Percentiles rank a stretch among this genome's conserved stretches.
Evolutionary conservation across 2,329 filamentous ascomycete species (phyloP).

Genomic region (Beauveria caledonica): DNA sequence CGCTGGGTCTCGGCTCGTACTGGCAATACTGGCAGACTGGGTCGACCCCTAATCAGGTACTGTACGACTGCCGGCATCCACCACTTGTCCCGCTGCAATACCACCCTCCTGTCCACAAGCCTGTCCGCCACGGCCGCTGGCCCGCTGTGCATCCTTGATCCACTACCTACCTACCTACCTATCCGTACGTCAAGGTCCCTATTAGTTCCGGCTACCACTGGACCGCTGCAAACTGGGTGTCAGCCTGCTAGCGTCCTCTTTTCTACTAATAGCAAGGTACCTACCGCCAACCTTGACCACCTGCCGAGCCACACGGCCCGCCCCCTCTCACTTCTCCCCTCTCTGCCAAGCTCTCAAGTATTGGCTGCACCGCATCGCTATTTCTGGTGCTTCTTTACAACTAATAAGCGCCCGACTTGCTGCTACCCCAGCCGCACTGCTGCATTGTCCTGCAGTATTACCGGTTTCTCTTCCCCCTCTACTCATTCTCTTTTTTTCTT

Average conservation of each 20-base stretch:
- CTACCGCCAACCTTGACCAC: background rate
- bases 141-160: background rate
- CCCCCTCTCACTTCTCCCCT: slow-evolving; percentile 1
- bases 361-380: slow-evolving; percentile 6
- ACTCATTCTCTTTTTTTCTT: background rate
- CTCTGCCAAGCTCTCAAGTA: slow-evolving; percentile 3
- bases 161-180: too few species aligned
- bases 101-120: background rate
- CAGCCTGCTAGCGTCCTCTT: too few species aligned
- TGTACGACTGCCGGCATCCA: background rate
- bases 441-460: slow-evolving; percentile 8
- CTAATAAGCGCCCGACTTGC: slow-evolving; percentile 9
- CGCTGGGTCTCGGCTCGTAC: background rate
- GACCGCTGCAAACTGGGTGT: too few species aligned
- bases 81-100: background rate
- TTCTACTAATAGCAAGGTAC: too few species aligned
- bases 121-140: background rate
- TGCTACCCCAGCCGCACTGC: slow-evolving; percentile 10
- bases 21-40: background rate
- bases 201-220: too few species aligned
- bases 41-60: background rate
- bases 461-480: slow-evolving; percentile 1
- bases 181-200: too few species aligned
- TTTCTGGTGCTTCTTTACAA: slow-evolving; percentile 3
- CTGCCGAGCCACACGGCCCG: slow-evolving; percentile 2